Percentiles rank a stretch among this genome's conserved stretches.
These are phyloP conservation scores for Hanseniaspora occidentalis DNA, from an alignment of 805 yeast genomes.

Conservation along the genomic window DNA sequence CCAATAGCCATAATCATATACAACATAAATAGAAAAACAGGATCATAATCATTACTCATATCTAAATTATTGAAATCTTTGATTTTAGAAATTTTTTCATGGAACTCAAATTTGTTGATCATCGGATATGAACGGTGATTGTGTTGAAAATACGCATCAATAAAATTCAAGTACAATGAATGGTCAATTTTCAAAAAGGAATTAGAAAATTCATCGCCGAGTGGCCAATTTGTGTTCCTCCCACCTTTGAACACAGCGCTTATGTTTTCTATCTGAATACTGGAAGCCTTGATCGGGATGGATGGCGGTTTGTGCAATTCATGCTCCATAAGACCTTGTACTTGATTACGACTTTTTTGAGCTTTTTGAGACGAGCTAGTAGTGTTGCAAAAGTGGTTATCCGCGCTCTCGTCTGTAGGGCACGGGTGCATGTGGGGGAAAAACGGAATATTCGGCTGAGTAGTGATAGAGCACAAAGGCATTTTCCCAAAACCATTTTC, in stretches of 20 bases:
- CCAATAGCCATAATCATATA: constrained; percentile 45
- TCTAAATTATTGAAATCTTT: constrained; percentile 14
- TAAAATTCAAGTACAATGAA: constrained; percentile 24
- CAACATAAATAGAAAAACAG: constrained; percentile 30
- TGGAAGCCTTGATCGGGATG: constrained; percentile 18
- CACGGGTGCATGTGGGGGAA: neutral
- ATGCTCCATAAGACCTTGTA: constrained; percentile 6
- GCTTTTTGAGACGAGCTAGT: neutral
- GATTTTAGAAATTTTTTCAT: constrained; percentile 22
- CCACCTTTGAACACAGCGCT: constrained; percentile 22
- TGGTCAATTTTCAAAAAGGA: constrained; percentile 20
- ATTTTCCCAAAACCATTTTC: no score
- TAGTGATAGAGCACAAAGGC: neutral
- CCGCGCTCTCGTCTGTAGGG: neutral
- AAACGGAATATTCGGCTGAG: neutral
- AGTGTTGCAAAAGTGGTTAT: neutral
- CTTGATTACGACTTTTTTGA: constrained; percentile 4
- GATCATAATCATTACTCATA: constrained; percentile 17
- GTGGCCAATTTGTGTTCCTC: constrained; percentile 15
- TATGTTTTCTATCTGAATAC: constrained; percentile 21
- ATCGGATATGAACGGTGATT: constrained; percentile 34
- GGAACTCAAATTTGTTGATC: constrained; percentile 28
- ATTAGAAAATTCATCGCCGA: neutral
- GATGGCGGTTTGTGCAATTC: constrained; percentile 14
- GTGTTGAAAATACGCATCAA: constrained; percentile 34